These are phyloP conservation scores for Triangularia verruculosa DNA, from an alignment of 2,329 filamentous ascomycete species.

Conservation along the genomic window DNA sequence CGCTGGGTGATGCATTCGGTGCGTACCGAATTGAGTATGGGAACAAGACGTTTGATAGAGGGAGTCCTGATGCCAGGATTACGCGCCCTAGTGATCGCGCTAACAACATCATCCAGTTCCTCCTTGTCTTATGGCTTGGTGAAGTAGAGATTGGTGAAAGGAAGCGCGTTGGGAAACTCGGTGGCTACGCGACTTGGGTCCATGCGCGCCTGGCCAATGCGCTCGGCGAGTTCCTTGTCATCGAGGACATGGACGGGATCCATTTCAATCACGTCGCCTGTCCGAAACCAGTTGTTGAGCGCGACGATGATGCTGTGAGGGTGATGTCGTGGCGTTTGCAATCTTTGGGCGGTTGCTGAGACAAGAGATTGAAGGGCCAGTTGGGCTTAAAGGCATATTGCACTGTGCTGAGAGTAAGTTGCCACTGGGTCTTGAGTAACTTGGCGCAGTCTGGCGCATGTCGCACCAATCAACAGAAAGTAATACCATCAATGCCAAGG, in stretches of 20 bases:
- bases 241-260: neutral
- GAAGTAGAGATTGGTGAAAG: neutral
- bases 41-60: neutral
- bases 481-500: no score
- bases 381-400: no score
- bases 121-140: neutral
- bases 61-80: constrained; percentile 4
- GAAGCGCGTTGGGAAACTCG: neutral
- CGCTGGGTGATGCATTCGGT: neutral
- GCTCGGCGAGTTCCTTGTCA: constrained; percentile 5
- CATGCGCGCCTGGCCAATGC: neutral
- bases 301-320: neutral
- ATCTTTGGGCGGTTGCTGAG: neutral
- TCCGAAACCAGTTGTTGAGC: neutral
- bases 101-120: constrained; percentile 1
- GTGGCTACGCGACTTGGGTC: neutral
- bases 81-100: constrained; percentile 1
- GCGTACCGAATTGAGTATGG: neutral
- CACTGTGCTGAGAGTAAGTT: no score
- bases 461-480: no score
- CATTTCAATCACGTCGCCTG: neutral
- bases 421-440: no score
- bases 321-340: neutral
- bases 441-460: no score
- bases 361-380: neutral